These are phyloP conservation scores for Xylaria acuta DNA, from an alignment of 495 filamentous ascomycete species.

Conservation along the genomic window DNA sequence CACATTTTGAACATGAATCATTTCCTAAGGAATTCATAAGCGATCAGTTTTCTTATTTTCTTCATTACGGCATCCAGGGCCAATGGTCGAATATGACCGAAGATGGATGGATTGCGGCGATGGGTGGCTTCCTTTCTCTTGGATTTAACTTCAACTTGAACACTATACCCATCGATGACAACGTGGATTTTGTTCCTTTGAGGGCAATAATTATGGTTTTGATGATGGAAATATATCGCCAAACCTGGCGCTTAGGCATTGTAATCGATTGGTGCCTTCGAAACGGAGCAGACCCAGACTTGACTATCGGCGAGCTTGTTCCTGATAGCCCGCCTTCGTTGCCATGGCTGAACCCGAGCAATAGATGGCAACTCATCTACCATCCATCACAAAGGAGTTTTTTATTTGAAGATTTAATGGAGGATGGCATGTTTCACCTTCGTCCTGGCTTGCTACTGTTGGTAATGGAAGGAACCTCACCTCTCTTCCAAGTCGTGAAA, in stretches of 20 bases:
- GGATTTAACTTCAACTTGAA: background rate
- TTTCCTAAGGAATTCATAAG: too few species aligned
- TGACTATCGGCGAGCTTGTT: background rate
- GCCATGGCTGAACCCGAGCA: background rate
- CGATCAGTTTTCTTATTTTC: background rate
- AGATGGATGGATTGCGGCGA: background rate
- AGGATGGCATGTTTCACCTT: too few species aligned
- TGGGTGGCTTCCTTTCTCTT: background rate
- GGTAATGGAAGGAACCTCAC: background rate
- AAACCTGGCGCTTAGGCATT: background rate
- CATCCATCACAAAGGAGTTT: background rate
- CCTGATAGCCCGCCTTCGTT: background rate
- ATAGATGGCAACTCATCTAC: background rate
- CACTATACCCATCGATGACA: too few species aligned
- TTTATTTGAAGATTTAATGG: background rate
- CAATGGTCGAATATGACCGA: background rate
- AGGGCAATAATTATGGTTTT: background rate
- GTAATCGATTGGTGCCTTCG: constrained; percentile 1
- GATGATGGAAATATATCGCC: background rate
- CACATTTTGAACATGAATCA: background rate
- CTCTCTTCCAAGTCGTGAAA: background rate
- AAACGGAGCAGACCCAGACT: constrained; percentile 5
- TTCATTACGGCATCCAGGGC: fast-evolving
- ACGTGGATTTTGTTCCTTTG: background rate
- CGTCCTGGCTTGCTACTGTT: too few species aligned